Base-by-base conservation (phyloP, 148 eudicot genomes). In the Nepenthes mirabilis region DNA sequence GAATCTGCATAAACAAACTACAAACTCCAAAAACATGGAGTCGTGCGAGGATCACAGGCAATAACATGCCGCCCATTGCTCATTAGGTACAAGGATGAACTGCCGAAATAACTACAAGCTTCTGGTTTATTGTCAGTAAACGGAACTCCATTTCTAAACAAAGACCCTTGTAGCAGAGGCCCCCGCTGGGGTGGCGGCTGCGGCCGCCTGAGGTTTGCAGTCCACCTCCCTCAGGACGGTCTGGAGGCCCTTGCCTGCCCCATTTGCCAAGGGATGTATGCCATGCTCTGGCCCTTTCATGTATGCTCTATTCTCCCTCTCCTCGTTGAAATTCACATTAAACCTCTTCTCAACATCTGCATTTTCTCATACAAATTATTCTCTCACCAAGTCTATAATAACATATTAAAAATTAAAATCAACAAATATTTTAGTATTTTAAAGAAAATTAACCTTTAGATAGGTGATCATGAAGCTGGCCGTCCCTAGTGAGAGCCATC, bases 401-500 rank as follows among this genome's bases (percentile, higher is more conserved):
- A 40, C 9, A 62, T 11, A 23, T 23, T 23, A 36, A 37, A 5
- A 47, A 2, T 14, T 1, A 33, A 43, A 34, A 34, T 5, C 8
- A 8, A 1, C 33, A 23, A 37, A 5, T 32, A 35, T 1, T 55
- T 10, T 53, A 36, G 10, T n/a, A 6, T 23, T 14, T 37, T 9
- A n/a, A 13, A 1, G 5, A 35, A 2, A 1, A 13, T 1, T 8
- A 68, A 90, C 97, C 90, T 64, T 66, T 52, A 47, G 87, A 80
- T 34, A 91, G 84, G 55, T 65, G 54, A 0, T 65, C 68, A 55
- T 81, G 48, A 6, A 88, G 84, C 61, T 91, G 97, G 35, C 90
- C 96, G 6, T 91, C 96, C 37, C 88, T 73, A n/a, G 97, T 91
- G 5, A 91, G 77, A 1, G 98, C 83, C 96, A 93, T 93, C 98